These are phyloP conservation scores for Fallopia convolvulus DNA, from an alignment of 148 eudicot genomes.

Conservation along the genomic window DNA sequence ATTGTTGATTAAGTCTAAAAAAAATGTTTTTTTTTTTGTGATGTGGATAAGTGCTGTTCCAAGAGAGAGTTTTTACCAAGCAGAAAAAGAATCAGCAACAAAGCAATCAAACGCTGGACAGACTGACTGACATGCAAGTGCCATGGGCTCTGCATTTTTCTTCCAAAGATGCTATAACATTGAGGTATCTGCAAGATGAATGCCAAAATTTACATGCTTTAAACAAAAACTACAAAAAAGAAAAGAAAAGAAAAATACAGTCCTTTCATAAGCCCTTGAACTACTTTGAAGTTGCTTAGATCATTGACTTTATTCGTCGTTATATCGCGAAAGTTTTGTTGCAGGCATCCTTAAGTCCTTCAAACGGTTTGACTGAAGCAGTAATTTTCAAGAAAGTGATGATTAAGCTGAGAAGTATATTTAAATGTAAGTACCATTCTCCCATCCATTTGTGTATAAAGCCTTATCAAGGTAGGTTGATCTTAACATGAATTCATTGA, in stretches of 20 bases:
- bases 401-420: no score
- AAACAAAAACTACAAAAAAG: background rate
- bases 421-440: no score
- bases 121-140: constrained; percentile 31
- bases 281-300: background rate
- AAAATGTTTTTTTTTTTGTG: background rate
- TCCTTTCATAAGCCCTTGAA: background rate
- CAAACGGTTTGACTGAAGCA: background rate
- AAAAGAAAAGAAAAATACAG: background rate
- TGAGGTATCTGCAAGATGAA: constrained; percentile 38
- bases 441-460: no score
- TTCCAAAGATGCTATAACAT: constrained; percentile 33
- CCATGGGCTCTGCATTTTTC: constrained; percentile 32
- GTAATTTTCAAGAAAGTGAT: no score
- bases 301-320: background rate
- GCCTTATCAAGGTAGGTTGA: no score
- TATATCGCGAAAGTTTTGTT: constrained; percentile 9
- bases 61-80: constrained; percentile 43
- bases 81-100: constrained; percentile 54
- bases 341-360: background rate
- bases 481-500: no score
- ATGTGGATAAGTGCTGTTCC: background rate
- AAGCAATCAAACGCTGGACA: constrained; percentile 41
- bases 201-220: background rate
- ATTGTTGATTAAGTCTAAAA: no score